These are phyloP conservation scores for Shiraia bambusicola DNA, from an alignment of 2,329 filamentous ascomycete genomes.

Conservation along the genomic window DNA sequence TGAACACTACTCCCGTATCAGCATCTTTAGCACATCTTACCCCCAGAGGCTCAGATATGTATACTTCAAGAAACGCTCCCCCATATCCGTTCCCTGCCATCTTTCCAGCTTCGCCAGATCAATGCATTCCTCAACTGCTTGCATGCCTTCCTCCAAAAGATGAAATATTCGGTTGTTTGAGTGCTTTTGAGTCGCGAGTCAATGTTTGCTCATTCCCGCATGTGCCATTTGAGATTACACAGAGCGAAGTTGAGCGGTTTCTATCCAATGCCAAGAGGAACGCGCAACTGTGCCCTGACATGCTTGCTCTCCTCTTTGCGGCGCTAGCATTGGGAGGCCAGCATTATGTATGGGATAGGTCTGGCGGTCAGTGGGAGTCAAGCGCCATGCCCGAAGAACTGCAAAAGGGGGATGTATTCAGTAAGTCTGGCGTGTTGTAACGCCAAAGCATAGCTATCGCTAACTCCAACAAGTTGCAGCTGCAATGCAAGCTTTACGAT, in stretches of 20 bases:
- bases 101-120: slow-evolving; percentile 40
- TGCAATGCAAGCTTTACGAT: slow-evolving; percentile 53
- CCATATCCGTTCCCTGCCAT: slow-evolving; percentile 51
- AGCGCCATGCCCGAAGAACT: slow-evolving; percentile 41
- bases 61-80: slow-evolving; percentile 37
- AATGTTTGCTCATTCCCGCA: slow-evolving; percentile 50
- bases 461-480: slow-evolving; percentile 45
- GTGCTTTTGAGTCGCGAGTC: slow-evolving; percentile 47
- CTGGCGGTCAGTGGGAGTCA: slow-evolving; percentile 43
- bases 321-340: slow-evolving; percentile 51
- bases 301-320: slow-evolving; percentile 53
- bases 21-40: slow-evolving; percentile 48
- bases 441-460: slow-evolving; percentile 1
- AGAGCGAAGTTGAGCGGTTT: slow-evolving; percentile 49
- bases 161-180: slow-evolving; percentile 45
- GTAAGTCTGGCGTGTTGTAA: slow-evolving; percentile 38
- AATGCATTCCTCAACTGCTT: slow-evolving; percentile 40
- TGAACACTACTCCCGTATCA: slow-evolving; percentile 38
- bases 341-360: slow-evolving; percentile 48
- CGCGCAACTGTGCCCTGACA: slow-evolving; percentile 48
- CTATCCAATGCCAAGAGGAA: slow-evolving; percentile 46
- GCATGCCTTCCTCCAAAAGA: slow-evolving; percentile 43
- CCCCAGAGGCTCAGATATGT: slow-evolving; percentile 48
- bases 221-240: slow-evolving; percentile 47
- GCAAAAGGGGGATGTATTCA: slow-evolving; percentile 47